These are phyloP conservation scores for Pinus taeda DNA, from an alignment of 75 land plant genomes.

Conservation along the genomic window DNA sequence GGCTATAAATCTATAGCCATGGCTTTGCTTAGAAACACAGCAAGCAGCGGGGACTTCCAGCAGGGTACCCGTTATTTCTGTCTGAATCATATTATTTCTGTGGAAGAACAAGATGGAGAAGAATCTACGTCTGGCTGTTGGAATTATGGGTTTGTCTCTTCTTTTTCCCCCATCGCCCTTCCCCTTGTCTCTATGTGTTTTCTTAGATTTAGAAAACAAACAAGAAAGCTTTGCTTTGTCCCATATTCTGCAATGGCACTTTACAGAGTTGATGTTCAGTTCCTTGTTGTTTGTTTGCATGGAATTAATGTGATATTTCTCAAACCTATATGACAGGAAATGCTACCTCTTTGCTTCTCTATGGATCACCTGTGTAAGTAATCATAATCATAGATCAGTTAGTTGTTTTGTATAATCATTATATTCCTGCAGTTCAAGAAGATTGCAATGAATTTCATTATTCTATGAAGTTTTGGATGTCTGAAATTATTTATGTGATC, in stretches of 20 bases:
- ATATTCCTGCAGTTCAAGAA: neutral
- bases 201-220: neutral
- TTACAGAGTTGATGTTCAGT: too few relatives aligned
- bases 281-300: too few relatives aligned
- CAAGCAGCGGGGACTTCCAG: neutral
- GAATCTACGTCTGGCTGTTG: neutral
- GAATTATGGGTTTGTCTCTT: conserved; percentile 2
- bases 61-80: neutral
- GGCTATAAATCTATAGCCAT: neutral
- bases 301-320: too few relatives aligned
- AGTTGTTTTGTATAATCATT: neutral
- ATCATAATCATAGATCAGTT: neutral
- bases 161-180: too few relatives aligned
- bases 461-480: too few relatives aligned
- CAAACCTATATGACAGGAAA: conserved; percentile 29
- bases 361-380: conserved; percentile 43
- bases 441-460: too few relatives aligned
- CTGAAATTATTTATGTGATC: neutral
- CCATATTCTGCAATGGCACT: neutral
- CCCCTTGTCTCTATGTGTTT: neutral
- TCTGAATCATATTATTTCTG: neutral
- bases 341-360: conserved; percentile 45
- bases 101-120: conserved; percentile 2
- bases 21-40: neutral
- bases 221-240: neutral